These are phyloP conservation scores for Colletotrichum sp. DNA, from an alignment of 2,329 filamentous ascomycete species.

Conservation along the genomic window DNA sequence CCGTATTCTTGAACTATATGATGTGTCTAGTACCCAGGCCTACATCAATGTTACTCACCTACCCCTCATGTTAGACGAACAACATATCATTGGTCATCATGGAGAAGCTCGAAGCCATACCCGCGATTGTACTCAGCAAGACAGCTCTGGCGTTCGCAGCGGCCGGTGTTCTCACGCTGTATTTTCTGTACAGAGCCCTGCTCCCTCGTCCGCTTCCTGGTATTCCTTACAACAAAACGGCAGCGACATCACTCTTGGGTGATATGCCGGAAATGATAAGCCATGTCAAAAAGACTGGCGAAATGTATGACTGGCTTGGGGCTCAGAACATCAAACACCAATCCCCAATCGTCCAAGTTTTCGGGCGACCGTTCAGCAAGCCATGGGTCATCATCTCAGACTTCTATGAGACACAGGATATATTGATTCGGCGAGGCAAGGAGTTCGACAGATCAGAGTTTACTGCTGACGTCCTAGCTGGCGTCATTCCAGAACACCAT, in stretches of 20 bases:
- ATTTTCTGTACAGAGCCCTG: not conserved
- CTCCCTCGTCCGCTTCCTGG: slow-evolving; percentile 7
- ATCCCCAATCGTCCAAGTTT: slow-evolving; percentile 35
- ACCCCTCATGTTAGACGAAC: not conserved
- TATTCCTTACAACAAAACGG: slow-evolving; percentile 8
- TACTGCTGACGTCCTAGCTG: slow-evolving; percentile 22
- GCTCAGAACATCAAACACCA: slow-evolving; percentile 27
- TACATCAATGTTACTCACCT: not conserved
- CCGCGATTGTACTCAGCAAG: not conserved
- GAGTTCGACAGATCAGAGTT: slow-evolving; percentile 35
- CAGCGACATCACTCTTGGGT: not conserved
- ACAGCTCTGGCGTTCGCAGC: not conserved
- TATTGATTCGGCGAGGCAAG: slow-evolving; percentile 30
- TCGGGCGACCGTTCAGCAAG: slow-evolving; percentile 33
- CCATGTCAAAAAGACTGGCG: not conserved
- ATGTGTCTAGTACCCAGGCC: not conserved
- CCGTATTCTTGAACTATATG: not conserved
- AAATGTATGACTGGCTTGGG: slow-evolving; percentile 27
- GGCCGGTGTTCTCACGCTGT: not conserved
- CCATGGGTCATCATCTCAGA: slow-evolving; percentile 36
- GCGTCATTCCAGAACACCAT: slow-evolving; percentile 30
- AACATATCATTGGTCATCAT: not conserved
- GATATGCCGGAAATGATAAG: slow-evolving; percentile 8
- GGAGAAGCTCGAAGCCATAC: not conserved
- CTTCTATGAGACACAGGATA: slow-evolving; percentile 35